Conservation (phyloP, 257 asterid genomes). For the Voacanga thouarsii region DNA sequence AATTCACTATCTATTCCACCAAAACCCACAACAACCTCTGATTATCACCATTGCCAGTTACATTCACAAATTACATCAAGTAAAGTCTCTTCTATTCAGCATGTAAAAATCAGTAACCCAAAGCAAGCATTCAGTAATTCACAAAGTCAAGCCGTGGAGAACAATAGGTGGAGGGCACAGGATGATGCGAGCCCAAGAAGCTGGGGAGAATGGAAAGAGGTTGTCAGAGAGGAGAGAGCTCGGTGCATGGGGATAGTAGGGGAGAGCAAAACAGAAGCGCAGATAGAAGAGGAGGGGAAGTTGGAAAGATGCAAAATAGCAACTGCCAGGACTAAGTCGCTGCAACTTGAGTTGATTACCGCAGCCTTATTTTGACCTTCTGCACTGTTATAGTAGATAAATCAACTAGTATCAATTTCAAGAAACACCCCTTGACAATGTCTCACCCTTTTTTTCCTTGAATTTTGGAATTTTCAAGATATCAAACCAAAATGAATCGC, state of each 20-base stretch:
- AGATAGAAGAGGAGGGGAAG: background rate
- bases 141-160: background rate
- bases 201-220: background rate
- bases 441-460: background rate
- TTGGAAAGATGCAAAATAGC: background rate
- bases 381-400: background rate
- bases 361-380: background rate
- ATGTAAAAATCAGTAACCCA: background rate
- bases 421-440: background rate
- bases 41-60: too few species aligned
- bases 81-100: background rate
- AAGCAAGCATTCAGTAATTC: background rate
- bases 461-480: background rate
- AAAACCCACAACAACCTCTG: background rate
- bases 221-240: background rate
- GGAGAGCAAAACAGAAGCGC: background rate
- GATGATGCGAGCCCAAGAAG: background rate
- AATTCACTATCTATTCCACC: background rate
- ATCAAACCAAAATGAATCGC: background rate
- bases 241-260: background rate
- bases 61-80: background rate
- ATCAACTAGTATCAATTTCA: background rate
- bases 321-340: background rate
- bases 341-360: background rate
- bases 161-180: background rate